Base-by-base conservation (phyloP, 345 rosid species). In the Populus euphratica region DNA sequence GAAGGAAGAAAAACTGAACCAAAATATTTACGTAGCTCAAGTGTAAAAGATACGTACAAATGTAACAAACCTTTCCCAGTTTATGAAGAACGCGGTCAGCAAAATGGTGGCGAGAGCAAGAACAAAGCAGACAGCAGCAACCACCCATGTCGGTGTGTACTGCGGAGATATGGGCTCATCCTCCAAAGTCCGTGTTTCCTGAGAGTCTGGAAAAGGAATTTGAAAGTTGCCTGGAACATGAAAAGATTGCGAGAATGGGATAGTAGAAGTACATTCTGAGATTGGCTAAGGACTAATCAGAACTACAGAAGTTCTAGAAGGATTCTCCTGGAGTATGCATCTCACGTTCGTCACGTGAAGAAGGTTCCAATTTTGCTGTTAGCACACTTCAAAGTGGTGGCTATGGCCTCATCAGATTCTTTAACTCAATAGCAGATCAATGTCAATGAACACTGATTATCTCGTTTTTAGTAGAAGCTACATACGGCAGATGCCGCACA, bases 61-160 rank as follows among this genome's bases (percentile, higher is more conserved):
- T 36, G 43, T 36, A 21, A 43, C 49, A 50, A 79, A 94, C 95
- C 93, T 93, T 94, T 76, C 95, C 98, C 72, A 89, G 92, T 38
- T 18, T 83, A 80, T 91, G 89, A 76, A 94, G 93, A 77, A 86
- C 94, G 33, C 96, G 93, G 67, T 89, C 92, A 2, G 91, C 98
- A 5, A 84, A 76, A 91, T 81, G 73, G 98, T 91, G 18, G 89
- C 72, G 44, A 90, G 82, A 79, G 90, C 90, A 78, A 91, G 89
- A 82, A 90, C 64, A 75, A 86, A 90, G 81, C 93, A 88, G 81
- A 94, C 92, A 71, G 76, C 86, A 7, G 97, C 97, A 11, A 93
- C 90, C 72, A 90, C 90, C 98, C 98, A 93, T 52, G 98, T 89
- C 44, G 95, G 95, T 20, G 95, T 90, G 75, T 79, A 89, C 84